Evolutionary conservation across 805 yeast genomes (phyloP).

Genomic region (Candida verbasci): DNA sequence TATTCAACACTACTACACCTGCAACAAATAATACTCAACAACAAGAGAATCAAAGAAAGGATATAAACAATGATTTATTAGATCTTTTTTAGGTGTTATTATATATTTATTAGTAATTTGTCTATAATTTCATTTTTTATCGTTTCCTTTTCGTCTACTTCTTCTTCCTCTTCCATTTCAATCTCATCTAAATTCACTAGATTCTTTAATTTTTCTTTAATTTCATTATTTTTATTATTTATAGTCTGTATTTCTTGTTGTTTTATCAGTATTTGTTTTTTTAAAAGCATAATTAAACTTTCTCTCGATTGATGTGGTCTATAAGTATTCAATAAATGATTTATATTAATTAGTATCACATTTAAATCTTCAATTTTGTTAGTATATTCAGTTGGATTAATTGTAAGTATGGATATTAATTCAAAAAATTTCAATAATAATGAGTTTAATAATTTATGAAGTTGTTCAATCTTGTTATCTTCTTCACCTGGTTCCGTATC

Average conservation of each 20-base stretch:
- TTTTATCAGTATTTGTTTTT: conserved; percentile 65
- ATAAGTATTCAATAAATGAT: conserved; percentile 86
- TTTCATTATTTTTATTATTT: conserved; percentile 34
- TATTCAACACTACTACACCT: conserved; percentile 27
- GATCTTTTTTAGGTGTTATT: conserved; percentile 26
- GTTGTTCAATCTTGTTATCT: conserved; percentile 53
- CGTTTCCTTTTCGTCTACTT: conserved; percentile 3
- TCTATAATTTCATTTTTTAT: conserved; percentile 9
- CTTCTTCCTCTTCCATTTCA: conserved; percentile 1
- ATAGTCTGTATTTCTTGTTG: conserved; percentile 47
- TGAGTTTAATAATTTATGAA: conserved; percentile 76
- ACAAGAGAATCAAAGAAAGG: neutral
- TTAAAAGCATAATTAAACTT: conserved; percentile 69
- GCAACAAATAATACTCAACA: neutral
- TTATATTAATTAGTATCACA: conserved; percentile 78
- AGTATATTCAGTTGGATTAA: conserved; percentile 60
- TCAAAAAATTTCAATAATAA: conserved; percentile 77
- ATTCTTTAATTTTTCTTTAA: conserved; percentile 31
- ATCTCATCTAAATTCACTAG: conserved; percentile 13
- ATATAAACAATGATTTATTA: conserved; percentile 28
- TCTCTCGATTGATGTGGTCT: conserved; percentile 95
- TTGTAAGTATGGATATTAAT: conserved; percentile 69
- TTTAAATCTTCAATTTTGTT: conserved; percentile 74
- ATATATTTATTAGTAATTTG: conserved; percentile 9
- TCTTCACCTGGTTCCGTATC: conserved; percentile 20